A percentile compares a stretch with the other conserved stretches of the same genome.
Conservation (phyloP, 23 red algal genomes). For the Gracilaria caudata region DNA sequence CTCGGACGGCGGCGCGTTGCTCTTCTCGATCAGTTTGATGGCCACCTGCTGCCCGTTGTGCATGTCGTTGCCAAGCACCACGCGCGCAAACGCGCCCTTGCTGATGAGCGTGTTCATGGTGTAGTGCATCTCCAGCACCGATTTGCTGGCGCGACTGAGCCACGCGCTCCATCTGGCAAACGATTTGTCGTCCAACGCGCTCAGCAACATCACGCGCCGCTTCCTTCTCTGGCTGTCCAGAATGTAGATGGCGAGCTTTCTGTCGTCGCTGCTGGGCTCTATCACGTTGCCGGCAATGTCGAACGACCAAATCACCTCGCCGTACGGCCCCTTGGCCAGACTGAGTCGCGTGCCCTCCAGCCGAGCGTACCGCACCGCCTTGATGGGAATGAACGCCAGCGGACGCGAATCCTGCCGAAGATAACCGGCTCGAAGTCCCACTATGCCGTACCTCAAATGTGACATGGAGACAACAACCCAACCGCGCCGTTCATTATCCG, state of each 20-base stretch:
- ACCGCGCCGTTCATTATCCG: background rate
- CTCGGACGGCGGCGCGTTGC: slow-evolving; percentile 49
- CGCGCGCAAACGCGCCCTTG: slow-evolving; percentile 59
- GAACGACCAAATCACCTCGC: slow-evolving; percentile 63
- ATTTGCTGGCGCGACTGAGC: slow-evolving; percentile 41
- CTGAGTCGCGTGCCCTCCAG: slow-evolving; percentile 54
- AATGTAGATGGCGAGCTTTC: slow-evolving; percentile 43
- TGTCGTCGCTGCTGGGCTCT: slow-evolving; percentile 37
- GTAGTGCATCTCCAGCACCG: slow-evolving; percentile 68
- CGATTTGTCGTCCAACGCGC: slow-evolving; percentile 45
- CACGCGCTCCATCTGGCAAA: slow-evolving; percentile 62
- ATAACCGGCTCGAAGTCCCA: slow-evolving; percentile 55
- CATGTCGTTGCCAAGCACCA: slow-evolving; percentile 62
- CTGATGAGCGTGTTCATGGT: slow-evolving; percentile 49
- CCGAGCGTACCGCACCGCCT: slow-evolving; percentile 41
- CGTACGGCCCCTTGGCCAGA: slow-evolving; percentile 51
- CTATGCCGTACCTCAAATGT: slow-evolving; percentile 57
- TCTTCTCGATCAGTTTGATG: slow-evolving; percentile 85
- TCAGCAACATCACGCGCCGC: slow-evolving; percentile 62
- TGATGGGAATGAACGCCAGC: slow-evolving; percentile 55
- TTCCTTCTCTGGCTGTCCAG: slow-evolving; percentile 37
- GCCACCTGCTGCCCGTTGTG: slow-evolving; percentile 70
- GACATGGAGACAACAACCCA: slow-evolving; percentile 7
- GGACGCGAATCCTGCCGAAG: slow-evolving; percentile 61
- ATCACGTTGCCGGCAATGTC: slow-evolving; percentile 53